Evolutionary conservation across 345 rosid species (phyloP).

Genomic region (Kandelia obovata): DNA sequence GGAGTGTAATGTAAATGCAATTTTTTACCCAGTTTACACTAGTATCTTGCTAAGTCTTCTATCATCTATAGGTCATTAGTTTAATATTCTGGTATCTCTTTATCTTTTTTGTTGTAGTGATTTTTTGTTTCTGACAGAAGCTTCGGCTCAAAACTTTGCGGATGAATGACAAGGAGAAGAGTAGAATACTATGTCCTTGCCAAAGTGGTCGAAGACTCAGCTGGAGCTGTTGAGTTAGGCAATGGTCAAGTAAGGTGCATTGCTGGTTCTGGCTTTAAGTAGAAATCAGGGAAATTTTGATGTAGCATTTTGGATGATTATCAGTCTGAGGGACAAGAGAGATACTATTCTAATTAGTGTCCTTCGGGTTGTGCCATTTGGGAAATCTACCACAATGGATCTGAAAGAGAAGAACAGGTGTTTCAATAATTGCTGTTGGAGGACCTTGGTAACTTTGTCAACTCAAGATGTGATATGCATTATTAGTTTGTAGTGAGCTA

Average conservation of each 20-base stretch:
- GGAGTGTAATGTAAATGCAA: too few relatives aligned
- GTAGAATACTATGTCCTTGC: constrained; percentile 11
- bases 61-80: not conserved
- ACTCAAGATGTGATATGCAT: constrained; percentile 13
- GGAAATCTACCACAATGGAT: not conserved
- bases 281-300: too few relatives aligned
- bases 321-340: not conserved
- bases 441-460: constrained; percentile 9
- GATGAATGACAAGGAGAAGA: constrained; percentile 35
- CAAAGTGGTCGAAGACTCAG: constrained; percentile 32
- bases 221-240: constrained; percentile 19
- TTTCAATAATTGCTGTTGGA: constrained; percentile 9
- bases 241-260: constrained; percentile 28
- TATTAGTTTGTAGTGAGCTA: constrained; percentile 21
- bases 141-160: constrained; percentile 70
- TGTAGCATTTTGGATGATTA: too few relatives aligned
- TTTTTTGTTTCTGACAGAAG: constrained; percentile 39
- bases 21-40: too few relatives aligned
- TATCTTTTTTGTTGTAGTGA: not conserved
- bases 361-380: constrained; percentile 31
- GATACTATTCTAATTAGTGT: not conserved
- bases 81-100: not conserved
- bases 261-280: not conserved
- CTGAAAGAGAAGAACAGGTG: constrained; percentile 11
- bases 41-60: not conserved